Conservation (phyloP, 306 rosid genomes). For the Hippophae rhamnoides region DNA sequence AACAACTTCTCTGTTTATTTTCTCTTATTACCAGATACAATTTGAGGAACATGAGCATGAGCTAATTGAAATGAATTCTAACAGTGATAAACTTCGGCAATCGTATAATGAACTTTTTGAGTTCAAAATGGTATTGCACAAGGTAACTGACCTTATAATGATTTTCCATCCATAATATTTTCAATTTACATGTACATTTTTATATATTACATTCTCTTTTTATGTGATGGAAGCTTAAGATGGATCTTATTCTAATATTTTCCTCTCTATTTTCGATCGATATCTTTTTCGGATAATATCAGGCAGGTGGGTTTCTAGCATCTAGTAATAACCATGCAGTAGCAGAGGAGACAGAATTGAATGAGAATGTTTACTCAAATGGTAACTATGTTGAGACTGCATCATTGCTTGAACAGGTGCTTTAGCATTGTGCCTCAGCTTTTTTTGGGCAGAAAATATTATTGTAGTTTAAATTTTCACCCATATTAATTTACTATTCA, state of each 20-base stretch:
- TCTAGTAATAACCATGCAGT: conserved; percentile 53
- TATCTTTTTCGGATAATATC: conserved; percentile 27
- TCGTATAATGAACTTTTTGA: conserved; percentile 94
- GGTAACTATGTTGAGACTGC: conserved; percentile 48
- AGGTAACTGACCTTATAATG: conserved; percentile 40
- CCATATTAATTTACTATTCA: conserved; percentile 27
- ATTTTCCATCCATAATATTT: too few species aligned
- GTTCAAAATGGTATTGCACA: conserved; percentile 87
- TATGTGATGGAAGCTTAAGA: neutral
- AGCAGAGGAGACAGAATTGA: conserved; percentile 66
- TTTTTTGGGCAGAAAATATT: conserved; percentile 7
- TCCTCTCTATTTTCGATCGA: conserved; percentile 5
- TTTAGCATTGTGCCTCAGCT: conserved; percentile 10
- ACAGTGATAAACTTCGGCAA: conserved; percentile 76
- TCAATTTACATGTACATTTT: too few species aligned
- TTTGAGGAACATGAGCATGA: conserved; percentile 95
- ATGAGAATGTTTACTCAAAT: conserved; percentile 63
- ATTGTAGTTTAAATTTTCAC: conserved; percentile 17
- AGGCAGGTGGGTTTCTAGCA: conserved; percentile 82
- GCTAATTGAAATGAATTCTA: conserved; percentile 83
- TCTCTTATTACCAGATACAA: conserved; percentile 49
- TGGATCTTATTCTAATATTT: conserved; percentile 5
- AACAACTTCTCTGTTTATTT: conserved; percentile 13
- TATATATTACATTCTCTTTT: neutral
- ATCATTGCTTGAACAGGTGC: conserved; percentile 83